Evolutionary conservation across 2,329 filamentous ascomycete species (phyloP), one percentile per base, ranked within the genome.

Genomic region (Fusarium sp.): DNA sequence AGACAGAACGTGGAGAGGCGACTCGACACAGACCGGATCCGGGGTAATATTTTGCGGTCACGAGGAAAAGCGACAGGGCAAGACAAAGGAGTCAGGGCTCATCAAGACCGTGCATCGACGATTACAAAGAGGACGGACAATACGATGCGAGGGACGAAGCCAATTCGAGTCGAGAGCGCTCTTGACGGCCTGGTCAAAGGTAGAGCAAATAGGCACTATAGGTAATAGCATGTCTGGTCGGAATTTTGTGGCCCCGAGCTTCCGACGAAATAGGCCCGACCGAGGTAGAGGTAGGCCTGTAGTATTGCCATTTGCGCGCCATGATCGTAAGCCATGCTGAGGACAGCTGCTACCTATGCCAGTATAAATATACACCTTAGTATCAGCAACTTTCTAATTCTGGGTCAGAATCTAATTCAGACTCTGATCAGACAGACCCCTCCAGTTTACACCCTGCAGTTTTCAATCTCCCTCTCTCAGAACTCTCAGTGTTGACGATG

Each of bases 151-250:
- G 57, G 61, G 65, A 72, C 69, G 56, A 71, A 72, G 69, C 65
- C 69, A 66, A 71, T 69, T 71, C 69, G 44, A 69, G 61, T 67
- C 69, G 46, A 71, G 69, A 66, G 62, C 34, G 66, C 69, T 67
- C 57, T 69, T 65, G 61, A 57, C 65, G 51, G 63, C 57, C 54
- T 60, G 68, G 49, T 42, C 57, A 63, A 57, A 63, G 58, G 58
- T 22, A 59, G 57, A 59, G 48, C 58, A 58, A 61, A 69, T 65
- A 69, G 60, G 32, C 32, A 34, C 16, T 34, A 34, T 34, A 18
- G 32, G 32, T 34, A 34, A 34, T 60, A 69, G 57, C 56, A 69
- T 71, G 57, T 69, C 57, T 29, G 32, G 61, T 66, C 69, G 69
- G 69, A 71, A 69, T 67, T 71, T 71, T 63, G 60, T 72, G 24